Base-by-base conservation (phyloP, 2,329 filamentous ascomycete genomes). In the Neofusicoccum cordaticola region DNA sequence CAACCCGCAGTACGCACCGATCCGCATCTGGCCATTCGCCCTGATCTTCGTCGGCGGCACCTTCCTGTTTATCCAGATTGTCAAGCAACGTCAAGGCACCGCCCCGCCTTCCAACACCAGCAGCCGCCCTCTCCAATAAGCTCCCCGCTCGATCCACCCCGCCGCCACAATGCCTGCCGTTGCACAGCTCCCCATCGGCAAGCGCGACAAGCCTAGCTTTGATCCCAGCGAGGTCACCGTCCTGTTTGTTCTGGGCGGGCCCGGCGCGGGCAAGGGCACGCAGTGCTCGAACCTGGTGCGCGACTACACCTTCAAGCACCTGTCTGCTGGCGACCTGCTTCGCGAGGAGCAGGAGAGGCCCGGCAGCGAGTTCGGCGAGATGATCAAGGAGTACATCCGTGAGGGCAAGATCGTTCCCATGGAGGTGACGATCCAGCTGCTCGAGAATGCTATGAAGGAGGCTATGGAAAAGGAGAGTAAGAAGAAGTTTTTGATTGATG, bases 331-430 rank as follows among this genome's bases (percentile, higher is more conserved):
- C 65, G 95, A 99, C 78, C 85, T 99, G 51, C 85, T 99, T 68
- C 91, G 95, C 67, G 93, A 92, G 68, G 95, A 99, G 82, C 95
- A 98, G 81, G 85, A 94, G 74, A 90, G 94, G 4, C 85, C 87
- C 0, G 93, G 92, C 65, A 92, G 88, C 69, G 84, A 97, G 79
- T 98, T 96, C 77, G 95, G 95, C 76, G 87, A 93, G 69, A 85
- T 98, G 81, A 99, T 99, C 85, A 90, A 90, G 77, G 86, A 90
- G 71, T 93, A 95, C 82, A 99, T 99, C 84, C 91, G 90, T 75
- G 90, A 99, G 76, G 95, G 95, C 66, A 88, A 88, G 71, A 99
- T 99, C 78, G 95, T 99, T 68, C 95, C 95, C n/a, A 96, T 97
- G 92, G 94, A 98, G 79, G 93, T 98, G 58, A 99, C 95, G 4